Evolutionary conservation across 345 rosid species (phyloP), one percentile per base, ranked within the genome.

Genomic region (Eucalyptus tenuipes): DNA sequence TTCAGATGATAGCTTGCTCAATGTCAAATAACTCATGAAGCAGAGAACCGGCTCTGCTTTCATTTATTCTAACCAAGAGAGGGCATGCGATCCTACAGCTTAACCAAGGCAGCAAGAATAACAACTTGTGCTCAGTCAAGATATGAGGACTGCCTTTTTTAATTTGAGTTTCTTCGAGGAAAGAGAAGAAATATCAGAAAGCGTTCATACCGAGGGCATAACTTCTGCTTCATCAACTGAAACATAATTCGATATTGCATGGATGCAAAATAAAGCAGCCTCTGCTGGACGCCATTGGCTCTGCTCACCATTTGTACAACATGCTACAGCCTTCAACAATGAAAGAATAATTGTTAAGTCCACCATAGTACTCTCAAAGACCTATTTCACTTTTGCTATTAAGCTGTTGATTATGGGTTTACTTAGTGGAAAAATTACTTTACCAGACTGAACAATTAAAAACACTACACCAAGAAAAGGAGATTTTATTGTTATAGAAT

Each of bases 181-280:
- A 33, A 49, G 27, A 61, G 40, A 89, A 87, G 87, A 91, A 87
- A 88, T 89, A 85, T 37, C 25, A 53, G 31, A 86, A 45, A 89
- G 66, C 29, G 87, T 88, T 81, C 88, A 59, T 89, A 98, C 99
- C 99, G 93, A 96, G 88, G 99, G 99, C 99, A 98, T 94, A 75
- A 97, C 96, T 91, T 95, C 98, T 87, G 93, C 93, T 94, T 98
- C 99, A 89, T 88, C 92, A 88, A 88, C 91, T 57, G 99, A 95
- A 87, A 97, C 99, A 91, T 97, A 95, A 88, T 91, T 94, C 64
- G 99, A 96, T 93, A 97, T 93, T 86, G 99, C 98, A 90, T 96
- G 93, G 87, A 98, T 96, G 92, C 99, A 97, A 92, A 96, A 98
- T 91, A 98, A 93, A 89, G 97, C 96, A 94, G 99, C 99, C 95